Percentiles rank a stretch among this genome's conserved stretches.
Conservation (phyloP, 2,329 filamentous ascomycete genomes). For the Stemphylium beticola region DNA sequence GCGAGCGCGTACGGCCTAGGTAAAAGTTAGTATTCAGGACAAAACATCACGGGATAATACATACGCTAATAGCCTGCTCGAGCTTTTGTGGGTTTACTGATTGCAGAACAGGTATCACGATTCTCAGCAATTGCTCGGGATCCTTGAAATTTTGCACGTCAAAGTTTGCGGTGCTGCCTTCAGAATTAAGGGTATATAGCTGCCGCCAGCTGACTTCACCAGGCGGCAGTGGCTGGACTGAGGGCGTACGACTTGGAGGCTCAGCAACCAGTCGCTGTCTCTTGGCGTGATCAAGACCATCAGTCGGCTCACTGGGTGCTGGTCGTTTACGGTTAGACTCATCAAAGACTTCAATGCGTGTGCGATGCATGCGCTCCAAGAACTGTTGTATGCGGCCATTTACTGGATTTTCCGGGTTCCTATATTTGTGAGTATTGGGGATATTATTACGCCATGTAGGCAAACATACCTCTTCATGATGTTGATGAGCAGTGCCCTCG, state of each 20-base stretch:
- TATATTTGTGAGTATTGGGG: conserved; percentile 41
- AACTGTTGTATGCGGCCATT: conserved; percentile 83
- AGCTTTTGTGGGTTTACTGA: conserved; percentile 73
- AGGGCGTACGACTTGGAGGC: conserved; percentile 50
- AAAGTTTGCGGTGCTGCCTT: conserved; percentile 76
- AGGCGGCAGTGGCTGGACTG: conserved; percentile 73
- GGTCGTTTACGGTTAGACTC: conserved; percentile 80
- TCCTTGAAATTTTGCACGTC: conserved; percentile 79
- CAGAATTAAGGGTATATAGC: conserved; percentile 83
- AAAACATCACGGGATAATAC: conserved; percentile 31
- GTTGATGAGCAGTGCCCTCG: conserved; percentile 81
- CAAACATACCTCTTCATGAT: conserved; percentile 72
- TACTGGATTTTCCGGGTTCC: conserved; percentile 80
- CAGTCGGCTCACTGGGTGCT: conserved; percentile 71
- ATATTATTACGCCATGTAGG: background rate
- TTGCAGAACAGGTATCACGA: conserved; percentile 79
- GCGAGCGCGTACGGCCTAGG: conserved; percentile 50
- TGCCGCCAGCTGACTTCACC: conserved; percentile 81
- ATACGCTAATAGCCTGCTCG: conserved; percentile 74
- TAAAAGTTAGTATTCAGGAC: conserved; percentile 22
- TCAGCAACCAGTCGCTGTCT: conserved; percentile 72
- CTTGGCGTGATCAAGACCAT: conserved; percentile 78
- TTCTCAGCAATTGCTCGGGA: conserved; percentile 75
- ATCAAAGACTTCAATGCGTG: conserved; percentile 78
- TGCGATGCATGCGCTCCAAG: conserved; percentile 80